Base-by-base conservation (phyloP, 768 basidiomycete genomes). In the Inosperma sp. region DNA sequence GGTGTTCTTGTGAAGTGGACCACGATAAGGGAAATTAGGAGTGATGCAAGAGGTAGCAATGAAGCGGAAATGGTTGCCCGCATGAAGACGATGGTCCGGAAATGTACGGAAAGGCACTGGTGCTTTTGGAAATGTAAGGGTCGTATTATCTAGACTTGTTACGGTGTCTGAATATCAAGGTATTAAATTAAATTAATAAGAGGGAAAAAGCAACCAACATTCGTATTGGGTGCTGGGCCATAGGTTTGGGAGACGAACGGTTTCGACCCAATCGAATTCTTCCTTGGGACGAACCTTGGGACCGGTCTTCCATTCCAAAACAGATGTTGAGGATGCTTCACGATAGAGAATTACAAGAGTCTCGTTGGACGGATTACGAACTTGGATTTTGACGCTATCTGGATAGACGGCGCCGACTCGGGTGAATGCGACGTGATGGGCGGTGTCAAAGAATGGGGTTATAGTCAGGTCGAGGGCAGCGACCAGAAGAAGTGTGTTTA, bases 11-110 rank as follows among this genome's bases (percentile, higher is more conserved):
- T 78, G 65, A 55, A 72, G 67, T 17, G 81, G 84, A 2, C 74
- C 68, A n/a, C 56, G 62, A 65, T 88, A 88, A 3, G 88, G 88
- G 62, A 86, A 89, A 57, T 86, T 87, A 9, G 84, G 82, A 5
- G 72, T 78, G 39, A 82, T 69, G 61, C 87, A 89, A 4, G 81
- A 84, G 1, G 83, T 74, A 14, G 78, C 79, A 17, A 88, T 62
- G 64, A 89, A 91, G 42, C 82, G 80, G 70, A 86, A 87, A 61
- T 77, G 77, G 26, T 67, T 69, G 23, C 79, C 78, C 19, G 69
- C 64, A 7, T 73, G 60, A 17, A 86, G 71, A 8, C 78, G 72
- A 7, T 83, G 75, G 62, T 90, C 88, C 3, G 88, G 86, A 67
- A 84, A 86, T 7, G 88, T 91, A 51, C 70, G 79, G 71, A 91